Percentiles rank a stretch among this genome's conserved stretches.
Evolutionary conservation across 768 basidiomycete species (phyloP).

Genomic region (Boletus subparvulus): DNA sequence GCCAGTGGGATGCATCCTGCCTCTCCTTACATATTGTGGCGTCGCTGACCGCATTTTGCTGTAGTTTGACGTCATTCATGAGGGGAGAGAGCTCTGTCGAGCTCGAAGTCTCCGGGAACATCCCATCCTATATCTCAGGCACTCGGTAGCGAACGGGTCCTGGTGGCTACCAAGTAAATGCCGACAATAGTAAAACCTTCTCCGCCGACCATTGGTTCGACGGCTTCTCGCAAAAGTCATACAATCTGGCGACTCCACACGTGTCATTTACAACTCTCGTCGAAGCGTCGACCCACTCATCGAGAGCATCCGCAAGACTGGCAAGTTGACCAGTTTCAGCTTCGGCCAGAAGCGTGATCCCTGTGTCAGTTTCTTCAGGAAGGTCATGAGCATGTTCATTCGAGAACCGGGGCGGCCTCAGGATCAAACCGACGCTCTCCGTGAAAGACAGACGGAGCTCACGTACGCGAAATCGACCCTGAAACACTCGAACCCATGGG

Average conservation of each 20-base stretch:
- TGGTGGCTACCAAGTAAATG: conserved; percentile 31
- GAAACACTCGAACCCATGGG: conserved; percentile 39
- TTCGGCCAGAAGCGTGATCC: conserved; percentile 36
- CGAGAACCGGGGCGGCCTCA: conserved; percentile 6
- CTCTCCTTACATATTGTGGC: not conserved
- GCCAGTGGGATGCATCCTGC: conserved; percentile 16
- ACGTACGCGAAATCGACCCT: conserved; percentile 35
- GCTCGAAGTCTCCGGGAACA: conserved; percentile 27
- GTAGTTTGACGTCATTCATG: conserved; percentile 30
- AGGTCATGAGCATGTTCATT: conserved; percentile 32
- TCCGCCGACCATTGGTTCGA: conserved; percentile 42
- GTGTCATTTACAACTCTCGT: conserved; percentile 37
- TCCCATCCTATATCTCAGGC: conserved; percentile 38
- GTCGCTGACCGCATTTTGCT: not conserved
- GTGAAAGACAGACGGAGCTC: conserved; percentile 33
- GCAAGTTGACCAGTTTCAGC: conserved; percentile 13
- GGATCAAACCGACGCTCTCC: conserved; percentile 25
- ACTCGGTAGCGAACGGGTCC: conserved; percentile 41
- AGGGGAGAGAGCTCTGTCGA: conserved; percentile 29
- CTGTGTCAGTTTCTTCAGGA: conserved; percentile 31
- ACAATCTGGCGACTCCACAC: conserved; percentile 20
- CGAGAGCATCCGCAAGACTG: conserved; percentile 30
- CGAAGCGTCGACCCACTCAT: conserved; percentile 29
- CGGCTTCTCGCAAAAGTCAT: conserved; percentile 40
- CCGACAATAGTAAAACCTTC: conserved; percentile 17